A percentile compares a stretch with the other conserved stretches of the same genome.
Conservation (phyloP, 192 early-diverging fungal genomes). For the Linnemannia exigua region DNA sequence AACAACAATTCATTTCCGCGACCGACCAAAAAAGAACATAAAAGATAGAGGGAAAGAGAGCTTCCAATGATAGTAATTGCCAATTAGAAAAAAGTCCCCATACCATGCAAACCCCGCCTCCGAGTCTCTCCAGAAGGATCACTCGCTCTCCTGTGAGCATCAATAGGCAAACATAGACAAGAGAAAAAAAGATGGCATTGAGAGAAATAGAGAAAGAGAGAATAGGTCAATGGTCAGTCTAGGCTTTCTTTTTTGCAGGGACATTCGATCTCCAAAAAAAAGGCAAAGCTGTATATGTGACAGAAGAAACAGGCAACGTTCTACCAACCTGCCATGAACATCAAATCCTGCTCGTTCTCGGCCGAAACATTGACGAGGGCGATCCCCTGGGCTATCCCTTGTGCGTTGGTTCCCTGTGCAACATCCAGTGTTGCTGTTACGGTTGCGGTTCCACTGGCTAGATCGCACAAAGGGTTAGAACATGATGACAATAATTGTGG, state of each 20-base stretch:
- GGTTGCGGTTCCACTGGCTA: neutral
- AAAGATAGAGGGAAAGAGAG: neutral
- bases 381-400: constrained; percentile 26
- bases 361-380: constrained; percentile 35
- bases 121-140: constrained; percentile 34
- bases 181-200: neutral
- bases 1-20: neutral
- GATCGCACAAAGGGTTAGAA: neutral
- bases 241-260: neutral
- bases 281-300: neutral
- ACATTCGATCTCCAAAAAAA: neutral
- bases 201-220: neutral
- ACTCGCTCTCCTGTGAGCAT: constrained; percentile 36
- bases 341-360: constrained; percentile 33
- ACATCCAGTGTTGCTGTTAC: neutral
- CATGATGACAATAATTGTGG: neutral
- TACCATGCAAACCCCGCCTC: constrained; percentile 51
- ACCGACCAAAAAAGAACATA: too few species aligned
- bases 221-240: neutral
- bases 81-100: neutral
- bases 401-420: neutral
- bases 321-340: constrained; percentile 45
- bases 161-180: neutral
- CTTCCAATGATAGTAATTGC: neutral
- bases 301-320: neutral